Conservation (phyloP, 441 rosid species). For the Biscutella auriculata region DNA sequence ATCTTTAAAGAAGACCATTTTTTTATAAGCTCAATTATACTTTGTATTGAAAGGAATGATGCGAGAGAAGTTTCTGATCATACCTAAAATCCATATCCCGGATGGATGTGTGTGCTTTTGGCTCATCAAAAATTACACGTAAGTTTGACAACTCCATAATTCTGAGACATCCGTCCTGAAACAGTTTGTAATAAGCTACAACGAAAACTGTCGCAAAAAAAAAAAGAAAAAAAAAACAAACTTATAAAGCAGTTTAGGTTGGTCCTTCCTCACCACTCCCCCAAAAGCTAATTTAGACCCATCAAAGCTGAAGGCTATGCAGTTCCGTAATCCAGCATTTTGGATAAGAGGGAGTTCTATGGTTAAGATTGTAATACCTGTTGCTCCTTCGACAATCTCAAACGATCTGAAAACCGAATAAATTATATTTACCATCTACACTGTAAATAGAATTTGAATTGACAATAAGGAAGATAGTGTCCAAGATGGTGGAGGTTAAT, state of each 20-base stretch:
- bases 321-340: slow-evolving; percentile 67
- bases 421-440: not conserved
- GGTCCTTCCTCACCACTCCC: slow-evolving; percentile 52
- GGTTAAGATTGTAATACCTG: slow-evolving; percentile 33
- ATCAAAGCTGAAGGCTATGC: slow-evolving; percentile 79
- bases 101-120: slow-evolving; percentile 73
- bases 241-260: not conserved
- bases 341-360: slow-evolving; percentile 50
- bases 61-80: not conserved
- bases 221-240: not conserved
- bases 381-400: slow-evolving; percentile 47
- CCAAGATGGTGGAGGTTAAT: not conserved
- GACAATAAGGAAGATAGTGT: not conserved
- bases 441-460: not conserved
- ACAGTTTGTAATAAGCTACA: slow-evolving; percentile 16
- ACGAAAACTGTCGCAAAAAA: not conserved
- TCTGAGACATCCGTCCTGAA: slow-evolving; percentile 81
- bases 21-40: not conserved
- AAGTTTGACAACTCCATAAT: slow-evolving; percentile 83
- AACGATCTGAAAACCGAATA: slow-evolving; percentile 42
- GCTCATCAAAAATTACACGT: slow-evolving; percentile 59
- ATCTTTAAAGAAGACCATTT: not conserved
- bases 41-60: not conserved
- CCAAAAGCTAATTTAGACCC: slow-evolving; percentile 85
- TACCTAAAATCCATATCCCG: slow-evolving; percentile 91